Base-by-base conservation (phyloP, 306 rosid species). In the Cicer bijugum region DNA sequence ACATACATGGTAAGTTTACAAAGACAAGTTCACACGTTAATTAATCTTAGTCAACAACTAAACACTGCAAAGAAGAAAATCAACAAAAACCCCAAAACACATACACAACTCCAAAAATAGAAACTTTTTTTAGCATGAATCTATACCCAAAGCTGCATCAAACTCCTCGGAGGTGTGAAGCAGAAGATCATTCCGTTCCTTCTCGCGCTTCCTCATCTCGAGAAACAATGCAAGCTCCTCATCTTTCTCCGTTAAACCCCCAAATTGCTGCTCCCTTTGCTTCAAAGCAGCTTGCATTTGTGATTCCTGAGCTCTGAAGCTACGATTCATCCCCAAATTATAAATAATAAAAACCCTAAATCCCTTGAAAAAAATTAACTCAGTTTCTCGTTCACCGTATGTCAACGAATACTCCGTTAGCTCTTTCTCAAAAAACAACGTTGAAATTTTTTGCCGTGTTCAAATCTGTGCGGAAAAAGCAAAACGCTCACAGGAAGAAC, bases 171-270 rank as follows among this genome's bases (percentile, higher is more conserved):
- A 88, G 76, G 42, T 75, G 69, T 86, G 88, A 42, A 89, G 89
- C 16, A 90, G 81, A 85, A 90, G 97, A 81, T 92, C 98, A 74
- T 82, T 89, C 60, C 93, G 75, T 72, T 93, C 98, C 74, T 89
- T 92, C 84, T 93, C 98, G 12, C 97, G 96, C 82, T 86, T 90
- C 81, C 85, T 90, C 96, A 92, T 90, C 83, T 92, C 97, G 8
- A 88, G 80, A 65, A 90, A 90, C 87, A 90, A 77, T 68, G 93
- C 93, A 12, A 90, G 91, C 78, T 93, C 98, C 39, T 93, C 98
- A 6, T 93, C 98, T 81, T 90, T 93, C 82, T 93, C 97, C 5
- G 86, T 79, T 19, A 83, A 71, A 69, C 67, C 86, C 63, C 85
- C 85, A 67, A 80, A 44, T 66, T 88, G 87, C 71, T 88, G 87